Base-by-base conservation (phyloP, 345 rosid species). In the Rhodomyrtus tomentosa region DNA sequence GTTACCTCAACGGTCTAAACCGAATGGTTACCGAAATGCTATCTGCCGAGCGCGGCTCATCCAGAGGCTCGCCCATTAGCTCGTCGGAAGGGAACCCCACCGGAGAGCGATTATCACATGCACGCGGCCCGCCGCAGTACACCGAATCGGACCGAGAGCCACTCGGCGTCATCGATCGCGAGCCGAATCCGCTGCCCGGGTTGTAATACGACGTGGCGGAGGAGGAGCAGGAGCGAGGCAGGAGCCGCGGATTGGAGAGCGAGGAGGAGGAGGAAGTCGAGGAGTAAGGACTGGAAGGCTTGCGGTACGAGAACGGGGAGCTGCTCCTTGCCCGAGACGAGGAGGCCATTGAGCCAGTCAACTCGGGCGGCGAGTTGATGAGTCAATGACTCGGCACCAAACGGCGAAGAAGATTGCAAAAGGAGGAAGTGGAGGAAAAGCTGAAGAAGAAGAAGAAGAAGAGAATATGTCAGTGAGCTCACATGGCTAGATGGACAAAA, bases 1-100 rank as follows among this genome's bases (percentile, higher is more conserved):
- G 84, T 88, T 91, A 98, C 99, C 98, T 98, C 93, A 98, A 80
- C 74, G 99, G 99, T 83, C 99, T 85, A 87, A 98, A 98, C 83
- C 99, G 96, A 90, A 98, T 94, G 88, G 99, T 96, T 82, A 98
- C 99, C 80, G 98, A 96, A 52, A 98, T 96, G 85, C 98, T 98
- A 86, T 98, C 99, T 18, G 93, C 95, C 21, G 95, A 90, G 88
- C 90, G 91, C 85, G 92, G 85, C 62, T 88, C 87, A 10, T 92
- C 98, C 87, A 89, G 15, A n/a, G 92, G 93, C 87, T 94, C 98
- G 8, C 90, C 91, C 54, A 92, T 81, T 85, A 98, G 86, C 90
- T 94, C 99, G 51, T 96, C 99, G 6, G 94, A 56, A 1, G 92
- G 89, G 84, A 89, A 95, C 21, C 87, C 91, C 16, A 91, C 93